phyloP scores from a whole-genome alignment of 2,329 filamentous ascomycete species.

The Colletotrichum karsti region DNA sequence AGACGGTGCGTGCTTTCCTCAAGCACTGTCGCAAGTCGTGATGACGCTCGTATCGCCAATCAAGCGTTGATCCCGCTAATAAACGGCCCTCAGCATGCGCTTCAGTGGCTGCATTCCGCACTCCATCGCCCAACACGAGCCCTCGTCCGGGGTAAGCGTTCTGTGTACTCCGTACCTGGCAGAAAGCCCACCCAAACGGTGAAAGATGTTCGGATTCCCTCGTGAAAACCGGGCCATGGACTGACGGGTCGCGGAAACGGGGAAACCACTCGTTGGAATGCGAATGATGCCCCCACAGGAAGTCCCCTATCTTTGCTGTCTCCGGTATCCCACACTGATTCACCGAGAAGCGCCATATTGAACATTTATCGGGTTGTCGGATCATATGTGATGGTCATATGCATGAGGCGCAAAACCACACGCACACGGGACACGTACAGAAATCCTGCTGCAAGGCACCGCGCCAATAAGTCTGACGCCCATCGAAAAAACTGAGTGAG shows the following conservation, averaged over 20 bases:
- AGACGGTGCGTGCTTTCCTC: not conserved
- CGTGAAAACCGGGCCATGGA: slow-evolving; percentile 7
- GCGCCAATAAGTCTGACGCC: slow-evolving; percentile 3
- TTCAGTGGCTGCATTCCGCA: slow-evolving; percentile 23
- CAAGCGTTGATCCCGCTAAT: slow-evolving; percentile 10
- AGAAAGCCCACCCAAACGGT: slow-evolving; percentile 14
- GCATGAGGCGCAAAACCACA: not conserved
- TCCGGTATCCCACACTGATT: not conserved
- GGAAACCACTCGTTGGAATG: slow-evolving; percentile 8
- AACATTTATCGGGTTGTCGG: not conserved
- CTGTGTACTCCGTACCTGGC: slow-evolving; percentile 10
- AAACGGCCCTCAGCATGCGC: slow-evolving; percentile 3
- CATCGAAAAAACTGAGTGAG: not conserved
- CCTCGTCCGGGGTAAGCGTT: slow-evolving; percentile 15
- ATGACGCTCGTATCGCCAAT: slow-evolving; percentile 16
- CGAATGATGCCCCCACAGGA: not conserved
- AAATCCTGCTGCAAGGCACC: slow-evolving; percentile 21
- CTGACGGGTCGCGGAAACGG: not conserved
- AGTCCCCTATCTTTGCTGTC: not conserved
- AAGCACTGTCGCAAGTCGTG: not conserved
- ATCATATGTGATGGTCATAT: not conserved
- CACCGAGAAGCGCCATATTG: not conserved
- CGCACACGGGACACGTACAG: slow-evolving; percentile 7
- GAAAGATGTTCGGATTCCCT: not conserved
- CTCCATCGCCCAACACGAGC: slow-evolving; percentile 23